These are phyloP conservation scores for Saccharum officinarum DNA, from an alignment of 176 grass and related monocot genomes.

Conservation along the genomic window DNA sequence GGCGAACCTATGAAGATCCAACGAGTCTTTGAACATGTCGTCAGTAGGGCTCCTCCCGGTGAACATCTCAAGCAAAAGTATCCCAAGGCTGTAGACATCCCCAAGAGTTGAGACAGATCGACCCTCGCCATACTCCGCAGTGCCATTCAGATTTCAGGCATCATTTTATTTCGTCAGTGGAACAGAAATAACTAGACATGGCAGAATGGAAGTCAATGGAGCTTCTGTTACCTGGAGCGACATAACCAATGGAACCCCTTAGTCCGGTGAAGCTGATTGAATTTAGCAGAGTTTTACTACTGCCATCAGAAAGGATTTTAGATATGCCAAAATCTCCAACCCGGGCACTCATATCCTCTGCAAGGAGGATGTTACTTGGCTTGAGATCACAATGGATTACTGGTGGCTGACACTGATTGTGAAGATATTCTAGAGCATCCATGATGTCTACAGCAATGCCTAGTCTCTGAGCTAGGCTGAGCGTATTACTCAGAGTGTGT, in stretches of 20 bases:
- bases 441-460: constrained; percentile 18
- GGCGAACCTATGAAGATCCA: constrained; percentile 14
- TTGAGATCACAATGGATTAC: constrained; percentile 65
- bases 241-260: constrained; percentile 50
- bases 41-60: constrained; percentile 30
- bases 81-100: constrained; percentile 22
- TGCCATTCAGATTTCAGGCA: not conserved
- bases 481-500: not conserved
- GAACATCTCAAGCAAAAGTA: constrained; percentile 42
- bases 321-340: constrained; percentile 54
- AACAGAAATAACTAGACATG: not conserved
- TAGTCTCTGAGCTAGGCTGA: constrained; percentile 18
- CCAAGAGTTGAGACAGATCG: not conserved
- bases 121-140: constrained; percentile 30
- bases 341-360: constrained; percentile 50
- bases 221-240: constrained; percentile 45
- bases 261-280: constrained; percentile 19
- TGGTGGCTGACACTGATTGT: constrained; percentile 26
- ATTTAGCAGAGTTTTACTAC: not conserved
- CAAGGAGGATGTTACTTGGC: constrained; percentile 61
- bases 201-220: not conserved
- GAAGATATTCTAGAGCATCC: constrained; percentile 38
- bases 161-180: not conserved
- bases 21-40: not conserved
- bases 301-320: constrained; percentile 33